Base-by-base conservation (phyloP, 2,329 filamentous ascomycete species). In the Lomentospora prolificans region DNA sequence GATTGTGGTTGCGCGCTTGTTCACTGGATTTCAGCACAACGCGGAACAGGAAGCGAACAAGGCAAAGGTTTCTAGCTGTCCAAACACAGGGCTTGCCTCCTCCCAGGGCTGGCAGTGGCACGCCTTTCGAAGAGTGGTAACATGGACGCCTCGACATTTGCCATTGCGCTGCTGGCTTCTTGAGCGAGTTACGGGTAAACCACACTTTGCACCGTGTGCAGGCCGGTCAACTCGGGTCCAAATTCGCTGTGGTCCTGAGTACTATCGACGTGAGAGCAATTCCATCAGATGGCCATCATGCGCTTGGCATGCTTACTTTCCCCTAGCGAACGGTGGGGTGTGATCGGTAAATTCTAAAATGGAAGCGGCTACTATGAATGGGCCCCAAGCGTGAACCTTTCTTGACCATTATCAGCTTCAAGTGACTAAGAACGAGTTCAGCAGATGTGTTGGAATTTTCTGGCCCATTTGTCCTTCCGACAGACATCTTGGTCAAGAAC, bases 231-330 rank as follows among this genome's bases (percentile, higher is more conserved):
- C 6, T 41, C 19, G 6, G 36, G n/a, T 12, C 36, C 19, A 3
- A 41, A 12, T 3, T 14, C 44, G 19, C 44, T 50, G 19, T 14
- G 44, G 14, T 50, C 22, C 44, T 12, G 44, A 50, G 44, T 22
- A n/a, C 36, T n/a, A 39, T 41, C 8, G 36, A 17, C 9, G 36
- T 41, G 14, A 17, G 36, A 8, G 36, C n/a, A 41, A 17, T 41
- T 41, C 36, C n/a, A 22, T 50, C 44, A 50, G 44, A 50, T 50
- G 44, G 44, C 12, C 44, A 50, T 50, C 44, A 50, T 9, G 22
- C 44, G 19, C 36, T 41, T 41, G 36, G 36, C 36, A 19, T 19
- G 36, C 36, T 41, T 41, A 41, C 36, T 17, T 3, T 41, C 36
- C 19, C 36, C 36, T n/a, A 41, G 36, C 36, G 19, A 41, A 2